These are phyloP conservation scores for Alternaria alternata DNA, from an alignment of 2,329 filamentous ascomycete genomes.

Conservation along the genomic window DNA sequence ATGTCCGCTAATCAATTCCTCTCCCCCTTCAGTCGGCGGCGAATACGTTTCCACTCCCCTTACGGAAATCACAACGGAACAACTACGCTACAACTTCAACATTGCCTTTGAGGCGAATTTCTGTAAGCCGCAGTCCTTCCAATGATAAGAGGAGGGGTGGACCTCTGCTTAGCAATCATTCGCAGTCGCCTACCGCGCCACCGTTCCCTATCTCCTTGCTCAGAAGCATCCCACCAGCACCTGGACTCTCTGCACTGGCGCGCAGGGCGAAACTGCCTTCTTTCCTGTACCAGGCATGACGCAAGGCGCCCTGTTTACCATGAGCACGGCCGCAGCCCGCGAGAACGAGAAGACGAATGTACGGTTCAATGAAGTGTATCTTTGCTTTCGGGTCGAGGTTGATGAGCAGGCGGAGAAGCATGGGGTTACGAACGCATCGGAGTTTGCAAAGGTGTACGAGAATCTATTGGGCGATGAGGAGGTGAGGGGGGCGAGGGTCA, in stretches of 20 bases:
- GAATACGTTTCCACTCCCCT: neutral
- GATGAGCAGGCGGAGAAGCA: slow-evolving; percentile 9
- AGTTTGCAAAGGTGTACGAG: slow-evolving; percentile 14
- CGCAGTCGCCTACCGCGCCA: slow-evolving; percentile 16
- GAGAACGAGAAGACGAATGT: slow-evolving; percentile 46
- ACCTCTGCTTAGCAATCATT: too few species aligned
- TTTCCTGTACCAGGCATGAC: slow-evolving; percentile 15
- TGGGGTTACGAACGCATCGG: slow-evolving; percentile 8
- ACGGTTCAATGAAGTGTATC: slow-evolving; percentile 54
- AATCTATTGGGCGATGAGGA: neutral
- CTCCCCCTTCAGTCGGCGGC: neutral
- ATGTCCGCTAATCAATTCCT: too few species aligned
- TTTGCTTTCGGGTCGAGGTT: slow-evolving; percentile 24
- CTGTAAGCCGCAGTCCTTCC: slow-evolving; percentile 1
- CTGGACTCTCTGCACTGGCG: slow-evolving; percentile 16
- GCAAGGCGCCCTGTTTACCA: slow-evolving; percentile 52
- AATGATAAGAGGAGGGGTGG: too few species aligned
- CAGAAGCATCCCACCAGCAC: slow-evolving; percentile 10
- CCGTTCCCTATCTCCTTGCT: slow-evolving; percentile 15
- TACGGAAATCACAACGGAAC: slow-evolving; percentile 1
- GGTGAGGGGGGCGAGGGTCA: slow-evolving; percentile 5
- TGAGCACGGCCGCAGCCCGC: slow-evolving; percentile 41
- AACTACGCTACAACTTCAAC: slow-evolving; percentile 2
- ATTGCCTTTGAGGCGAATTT: slow-evolving; percentile 14
- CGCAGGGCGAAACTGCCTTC: slow-evolving; percentile 10